Base-by-base conservation (phyloP, 2,329 filamentous ascomycete species). In the Zasmidium cellare region DNA sequence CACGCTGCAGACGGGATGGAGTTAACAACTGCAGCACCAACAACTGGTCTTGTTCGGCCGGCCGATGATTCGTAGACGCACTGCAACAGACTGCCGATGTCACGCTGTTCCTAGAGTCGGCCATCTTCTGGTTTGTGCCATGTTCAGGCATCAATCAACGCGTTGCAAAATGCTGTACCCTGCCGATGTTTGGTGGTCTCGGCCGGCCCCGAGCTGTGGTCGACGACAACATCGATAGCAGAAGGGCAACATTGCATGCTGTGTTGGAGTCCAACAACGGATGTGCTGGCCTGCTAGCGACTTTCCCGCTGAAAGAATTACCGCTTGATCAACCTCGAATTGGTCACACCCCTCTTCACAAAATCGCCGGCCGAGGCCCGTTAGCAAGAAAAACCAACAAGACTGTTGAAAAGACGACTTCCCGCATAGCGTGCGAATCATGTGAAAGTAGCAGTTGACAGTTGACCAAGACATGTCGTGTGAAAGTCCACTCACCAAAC, bases 351-450 rank as follows among this genome's bases (percentile, higher is more conserved):
- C 35, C 35, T 41, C 35, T 41, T 23, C 46, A n/a, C n/a, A n/a
- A n/a, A 11, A 23, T 49, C 46, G n/a, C 46, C n/a, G n/a, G 35
- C 35, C 35, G 35, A 41, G 35, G 35, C 35, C 35, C 35, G 35
- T 41, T 41, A 18, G 35, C 16, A 16, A 14, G 5, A 14, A 18
- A 14, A 41, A 16, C n/a, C 3, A 5, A 14, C 35, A 41, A 18
- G 3, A 14, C 25, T 28, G 9, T 19, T 35, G 12, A 7, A 35
- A n/a, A 20, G 48, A 51, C 48, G 28, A 18, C n/a, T 12, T 11
- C 23, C 51, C 51, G 51, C 51, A 53, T 38, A 3, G 51, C 9
- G 14, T 11, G 51, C 31, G 25, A 53, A 35, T 53, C 51, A 53
- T 53, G 51, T 53, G 51, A 53, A 53, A 41, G 35, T n/a, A 14